Evolutionary conservation across 1,284 basidiomycete genomes (phyloP).

Genomic region (Heterobasidion occidentale): DNA sequence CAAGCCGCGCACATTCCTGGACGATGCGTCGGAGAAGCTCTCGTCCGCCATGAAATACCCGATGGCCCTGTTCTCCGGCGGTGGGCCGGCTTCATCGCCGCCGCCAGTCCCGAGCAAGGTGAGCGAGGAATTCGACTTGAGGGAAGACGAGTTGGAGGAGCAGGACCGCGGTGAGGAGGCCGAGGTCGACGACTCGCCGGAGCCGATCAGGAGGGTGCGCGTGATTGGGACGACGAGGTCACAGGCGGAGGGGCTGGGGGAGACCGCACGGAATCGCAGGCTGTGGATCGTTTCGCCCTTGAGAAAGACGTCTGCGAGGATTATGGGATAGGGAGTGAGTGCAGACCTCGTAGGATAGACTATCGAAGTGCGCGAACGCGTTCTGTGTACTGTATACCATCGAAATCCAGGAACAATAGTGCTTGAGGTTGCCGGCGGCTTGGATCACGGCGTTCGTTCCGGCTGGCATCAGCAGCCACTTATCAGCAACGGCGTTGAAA

Average conservation of each 20-base stretch:
- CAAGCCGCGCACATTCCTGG: slow-evolving; percentile 57
- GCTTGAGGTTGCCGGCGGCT: too few species aligned
- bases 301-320: slow-evolving; percentile 8
- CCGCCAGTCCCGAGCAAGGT: slow-evolving; percentile 35
- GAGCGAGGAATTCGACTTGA: slow-evolving; percentile 60
- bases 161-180: slow-evolving; percentile 69
- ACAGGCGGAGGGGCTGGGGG: slow-evolving; percentile 18
- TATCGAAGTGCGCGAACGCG: neutral
- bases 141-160: slow-evolving; percentile 69
- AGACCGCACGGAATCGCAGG: slow-evolving; percentile 24
- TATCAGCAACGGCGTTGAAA: too few species aligned
- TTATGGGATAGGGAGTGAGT: neutral
- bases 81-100: slow-evolving; percentile 6
- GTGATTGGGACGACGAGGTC: slow-evolving; percentile 29
- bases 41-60: slow-evolving; percentile 44
- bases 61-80: slow-evolving; percentile 33
- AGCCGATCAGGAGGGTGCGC: slow-evolving; percentile 33
- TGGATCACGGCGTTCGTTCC: too few species aligned
- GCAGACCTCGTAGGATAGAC: neutral
- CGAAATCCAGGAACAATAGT: too few species aligned
- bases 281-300: slow-evolving; percentile 34
- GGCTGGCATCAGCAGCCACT: too few species aligned
- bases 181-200: slow-evolving; percentile 66
- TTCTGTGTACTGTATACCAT: too few species aligned
- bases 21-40: slow-evolving; percentile 59